Base-by-base conservation (phyloP, 176 grass and related monocot species). In the Lolium rigidum region DNA sequence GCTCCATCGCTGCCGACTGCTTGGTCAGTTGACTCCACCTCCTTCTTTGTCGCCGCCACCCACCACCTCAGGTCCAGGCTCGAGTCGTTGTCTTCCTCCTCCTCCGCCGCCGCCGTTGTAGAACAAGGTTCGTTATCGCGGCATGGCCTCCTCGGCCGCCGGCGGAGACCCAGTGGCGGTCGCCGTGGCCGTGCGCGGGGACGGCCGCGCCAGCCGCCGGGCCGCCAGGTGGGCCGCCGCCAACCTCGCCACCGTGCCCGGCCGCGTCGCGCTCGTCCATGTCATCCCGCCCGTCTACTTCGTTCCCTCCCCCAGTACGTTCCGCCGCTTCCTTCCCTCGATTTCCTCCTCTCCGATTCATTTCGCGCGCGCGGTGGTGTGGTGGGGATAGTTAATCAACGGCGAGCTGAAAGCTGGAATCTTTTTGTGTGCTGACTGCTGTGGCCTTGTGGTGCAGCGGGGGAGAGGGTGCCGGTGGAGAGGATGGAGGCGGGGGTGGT, bases 231-330 rank as follows among this genome's bases (percentile, higher is more conserved):
- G 97, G 97, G 97, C 86, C 1, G 89, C 83, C 16, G 85, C 86
- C 18, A 88, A 81, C 89, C 86, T 98, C 17, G 39, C 62, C 26
- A 67, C 74, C 10, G 65, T 44, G 0, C 85, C 82, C 24, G 90
- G 59, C 61, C 67, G 85, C 70, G 71, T 99, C 28, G 35, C 85
- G 82, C 92, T 99, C 80, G 78, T 99, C 52, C 94, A 99, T 81
- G 88, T 99, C 71, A 93, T 96, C 64, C 92, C 88, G 57, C 60
- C 80, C 72, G 63, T 96, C 84, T 81, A 90, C 82, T 91, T 88
- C 86, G 87, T 99, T 22, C 94, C 94, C 38, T 86, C 97, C 20
- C 97, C 97, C 3, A 85, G 94, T 99, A 88, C 71, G 56, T 2
- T 0, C 10, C 25, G 24, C 10, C 4, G 5, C 41, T 4, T 0